These are phyloP conservation scores for Penicillium salamii DNA, from an alignment of 495 filamentous ascomycete species.

Conservation along the genomic window DNA sequence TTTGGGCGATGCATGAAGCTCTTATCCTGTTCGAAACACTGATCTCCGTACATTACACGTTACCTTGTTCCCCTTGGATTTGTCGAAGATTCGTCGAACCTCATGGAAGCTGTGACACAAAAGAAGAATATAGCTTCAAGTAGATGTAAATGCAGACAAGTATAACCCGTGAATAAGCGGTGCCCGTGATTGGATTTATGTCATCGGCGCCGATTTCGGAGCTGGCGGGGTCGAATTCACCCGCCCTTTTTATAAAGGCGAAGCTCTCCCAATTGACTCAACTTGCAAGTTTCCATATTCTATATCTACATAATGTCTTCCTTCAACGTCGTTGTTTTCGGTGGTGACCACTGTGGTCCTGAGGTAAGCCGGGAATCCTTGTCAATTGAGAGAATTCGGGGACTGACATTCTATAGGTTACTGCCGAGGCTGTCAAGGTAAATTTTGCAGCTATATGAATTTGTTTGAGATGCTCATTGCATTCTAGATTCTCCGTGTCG, in stretches of 20 bases:
- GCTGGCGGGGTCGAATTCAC: constrained; percentile 26
- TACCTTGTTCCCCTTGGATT: too few species aligned
- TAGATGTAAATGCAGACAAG: not conserved
- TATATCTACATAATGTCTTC: constrained; percentile 38
- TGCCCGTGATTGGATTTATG: constrained; percentile 1
- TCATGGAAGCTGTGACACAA: too few species aligned
- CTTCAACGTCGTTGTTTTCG: constrained; percentile 66
- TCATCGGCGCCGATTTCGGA: constrained; percentile 29
- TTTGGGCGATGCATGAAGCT: too few species aligned
- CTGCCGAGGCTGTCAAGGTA: constrained; percentile 82
- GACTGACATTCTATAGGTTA: constrained; percentile 39
- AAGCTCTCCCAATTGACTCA: constrained; percentile 17
- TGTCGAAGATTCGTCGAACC: too few species aligned
- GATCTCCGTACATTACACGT: too few species aligned
- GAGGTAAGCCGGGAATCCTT: constrained; percentile 59
- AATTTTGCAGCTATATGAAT: not conserved
- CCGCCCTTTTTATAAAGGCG: constrained; percentile 26
- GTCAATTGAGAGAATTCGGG: not conserved
- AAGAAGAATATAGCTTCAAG: too few species aligned
- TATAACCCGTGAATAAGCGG: constrained; percentile 5
- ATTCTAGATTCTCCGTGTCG: constrained; percentile 57
- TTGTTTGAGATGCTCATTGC: constrained; percentile 2
- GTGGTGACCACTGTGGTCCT: constrained; percentile 91
- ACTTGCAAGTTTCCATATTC: constrained; percentile 8
- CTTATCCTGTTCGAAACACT: too few species aligned